Conservation (phyloP, 768 basidiomycete species). For the Hygrocybe coccinea region DNA sequence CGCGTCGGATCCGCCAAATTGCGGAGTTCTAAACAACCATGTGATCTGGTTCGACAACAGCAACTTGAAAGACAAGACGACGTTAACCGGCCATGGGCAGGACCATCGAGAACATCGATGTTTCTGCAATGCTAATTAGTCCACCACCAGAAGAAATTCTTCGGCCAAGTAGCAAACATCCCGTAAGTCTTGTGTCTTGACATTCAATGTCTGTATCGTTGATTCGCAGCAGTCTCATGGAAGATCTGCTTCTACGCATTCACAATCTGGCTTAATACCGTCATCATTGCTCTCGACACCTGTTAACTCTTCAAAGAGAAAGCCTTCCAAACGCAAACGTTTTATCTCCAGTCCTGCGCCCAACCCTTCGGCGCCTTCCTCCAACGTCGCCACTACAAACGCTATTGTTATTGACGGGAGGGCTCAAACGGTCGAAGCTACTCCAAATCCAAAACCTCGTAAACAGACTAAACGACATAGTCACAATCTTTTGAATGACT, state of each 20-base stretch:
- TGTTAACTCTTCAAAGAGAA: conserved; percentile 7
- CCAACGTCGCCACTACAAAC: background rate
- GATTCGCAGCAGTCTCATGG: conserved; percentile 7
- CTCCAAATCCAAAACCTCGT: conserved; percentile 60
- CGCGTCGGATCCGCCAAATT: too few relatives aligned
- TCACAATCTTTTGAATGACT: conserved; percentile 16
- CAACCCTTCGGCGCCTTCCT: background rate
- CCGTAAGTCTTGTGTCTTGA: conserved; percentile 24
- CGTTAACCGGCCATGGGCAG: background rate
- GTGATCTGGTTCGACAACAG: too few relatives aligned
- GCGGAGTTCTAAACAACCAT: too few relatives aligned
- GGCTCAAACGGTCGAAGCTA: conserved; percentile 29
- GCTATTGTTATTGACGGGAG: too few relatives aligned
- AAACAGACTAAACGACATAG: conserved; percentile 37
- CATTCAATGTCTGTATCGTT: conserved; percentile 3
- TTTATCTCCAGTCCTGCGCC: background rate
- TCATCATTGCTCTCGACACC: conserved; percentile 20
- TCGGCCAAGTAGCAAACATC: conserved; percentile 11
- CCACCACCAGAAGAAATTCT: conserved; percentile 60
- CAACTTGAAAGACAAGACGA: background rate
- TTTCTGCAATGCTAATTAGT: conserved; percentile 42
- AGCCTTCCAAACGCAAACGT: conserved; percentile 40
- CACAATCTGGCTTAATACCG: conserved; percentile 20
- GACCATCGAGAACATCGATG: conserved; percentile 4
- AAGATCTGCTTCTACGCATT: conserved; percentile 10